Evolutionary conservation across 345 rosid genomes (phyloP), one percentile per base, ranked within the genome.

Genomic region (Boechera retrofracta): DNA sequence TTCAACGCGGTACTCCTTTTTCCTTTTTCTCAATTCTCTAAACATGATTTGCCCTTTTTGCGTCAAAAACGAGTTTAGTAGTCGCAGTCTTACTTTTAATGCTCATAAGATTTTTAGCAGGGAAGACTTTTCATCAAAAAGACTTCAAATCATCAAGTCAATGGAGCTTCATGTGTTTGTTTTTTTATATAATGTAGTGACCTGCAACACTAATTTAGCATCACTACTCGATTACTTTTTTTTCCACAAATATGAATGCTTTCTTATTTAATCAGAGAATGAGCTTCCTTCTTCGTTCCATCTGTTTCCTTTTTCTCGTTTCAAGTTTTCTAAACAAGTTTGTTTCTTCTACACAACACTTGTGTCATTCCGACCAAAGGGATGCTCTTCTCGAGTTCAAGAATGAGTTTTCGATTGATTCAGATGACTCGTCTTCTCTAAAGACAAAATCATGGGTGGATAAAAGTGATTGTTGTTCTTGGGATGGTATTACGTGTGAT

Each of bases 321-420:
- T 58, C 41, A 15, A 15, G 6, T 32, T 32, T 58, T 1, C 41
- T 57, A 57, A 57, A 57, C 21, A 57, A 24, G 5, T 32, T 31
- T 57, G 41, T n/a, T 58, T 58, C 63, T 58, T 3, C 63, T 13
- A 33, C 63, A 58, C 36, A 7, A 10, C n/a, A 7, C 31, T 52
- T 52, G 56, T 52, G 56, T 52, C 12, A 53, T 10, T 0, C 33
- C 2, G 58, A 26, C 33, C n/a, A 53, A 53, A 53, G 58, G 26
- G 58, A 53, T 53, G 58, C 33, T 53, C 58, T 53, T 24, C 33
- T 53, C 5, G 7, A 53, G 58, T 53, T 53, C n/a, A 53, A 53
- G 32, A 53, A 6, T 32, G 41, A 58, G 39, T n/a, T 58, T 29
- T 3, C n/a, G n/a, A n/a, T n/a, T 1, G 45, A 41, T 41, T 4